These are phyloP conservation scores for Kitagawia praeruptora DNA, from an alignment of 129 eudicot genomes.

Conservation along the genomic window DNA sequence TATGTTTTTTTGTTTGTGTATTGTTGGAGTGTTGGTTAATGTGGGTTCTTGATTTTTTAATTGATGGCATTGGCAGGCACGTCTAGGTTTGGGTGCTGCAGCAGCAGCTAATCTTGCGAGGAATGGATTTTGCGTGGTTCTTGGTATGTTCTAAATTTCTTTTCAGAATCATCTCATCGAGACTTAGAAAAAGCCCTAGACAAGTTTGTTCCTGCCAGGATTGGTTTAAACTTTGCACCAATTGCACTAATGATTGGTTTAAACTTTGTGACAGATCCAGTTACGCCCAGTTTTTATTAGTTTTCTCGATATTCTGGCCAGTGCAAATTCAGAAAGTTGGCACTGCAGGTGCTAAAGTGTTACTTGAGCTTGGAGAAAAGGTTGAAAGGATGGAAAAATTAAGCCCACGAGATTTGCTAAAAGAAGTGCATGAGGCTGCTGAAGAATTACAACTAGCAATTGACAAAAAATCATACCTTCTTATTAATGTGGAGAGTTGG, in stretches of 20 bases:
- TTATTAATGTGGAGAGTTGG: no score
- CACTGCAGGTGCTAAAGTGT: no score
- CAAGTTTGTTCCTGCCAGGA: not conserved
- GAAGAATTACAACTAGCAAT: no score
- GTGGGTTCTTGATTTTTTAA: slow-evolving; percentile 8
- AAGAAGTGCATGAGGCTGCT: no score
- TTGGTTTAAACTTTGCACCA: no score
- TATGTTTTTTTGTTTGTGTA: not conserved
- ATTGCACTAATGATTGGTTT: no score
- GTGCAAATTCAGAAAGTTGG: no score
- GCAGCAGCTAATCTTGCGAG: slow-evolving; percentile 60
- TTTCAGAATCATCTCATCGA: not conserved
- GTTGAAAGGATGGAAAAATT: no score
- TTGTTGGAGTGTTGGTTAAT: not conserved
- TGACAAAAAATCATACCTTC: no score
- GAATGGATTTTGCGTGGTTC: slow-evolving; percentile 72
- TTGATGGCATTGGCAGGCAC: slow-evolving; percentile 50
- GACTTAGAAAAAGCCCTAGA: not conserved
- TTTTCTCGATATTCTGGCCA: not conserved
- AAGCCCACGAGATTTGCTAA: no score
- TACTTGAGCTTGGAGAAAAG: no score
- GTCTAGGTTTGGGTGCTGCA: slow-evolving; percentile 95
- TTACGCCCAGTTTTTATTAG: not conserved
- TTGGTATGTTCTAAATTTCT: slow-evolving; percentile 38
- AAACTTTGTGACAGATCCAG: no score